phyloP scores from a whole-genome alignment of 768 basidiomycete genomes.

The Lentinula edodes region DNA sequence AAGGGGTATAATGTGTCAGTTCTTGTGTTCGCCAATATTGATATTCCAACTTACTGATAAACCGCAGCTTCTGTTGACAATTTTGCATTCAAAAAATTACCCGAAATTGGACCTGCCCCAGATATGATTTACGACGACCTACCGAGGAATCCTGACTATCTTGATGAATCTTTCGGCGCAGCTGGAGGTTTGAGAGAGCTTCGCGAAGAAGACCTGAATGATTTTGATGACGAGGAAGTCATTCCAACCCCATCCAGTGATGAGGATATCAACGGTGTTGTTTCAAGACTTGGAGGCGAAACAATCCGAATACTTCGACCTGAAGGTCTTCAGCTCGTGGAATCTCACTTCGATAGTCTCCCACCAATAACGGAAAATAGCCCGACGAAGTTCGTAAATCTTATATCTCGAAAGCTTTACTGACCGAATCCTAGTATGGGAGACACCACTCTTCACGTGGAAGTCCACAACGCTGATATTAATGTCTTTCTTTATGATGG shows the following conservation, averaged over 20 bases:
- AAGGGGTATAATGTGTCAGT: constrained; percentile 26
- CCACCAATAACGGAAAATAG: constrained; percentile 48
- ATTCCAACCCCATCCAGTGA: constrained; percentile 17
- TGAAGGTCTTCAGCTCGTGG: constrained; percentile 59
- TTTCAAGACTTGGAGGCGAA: constrained; percentile 73
- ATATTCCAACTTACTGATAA: not conserved
- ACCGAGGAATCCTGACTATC: constrained; percentile 82
- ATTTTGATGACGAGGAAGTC: constrained; percentile 39
- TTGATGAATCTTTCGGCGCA: constrained; percentile 77
- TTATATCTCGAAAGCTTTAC: not conserved
- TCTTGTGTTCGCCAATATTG: not conserved
- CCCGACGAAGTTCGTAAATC: constrained; percentile 37
- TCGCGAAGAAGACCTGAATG: constrained; percentile 67
- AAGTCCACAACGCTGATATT: constrained; percentile 56
- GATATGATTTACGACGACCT: constrained; percentile 93
- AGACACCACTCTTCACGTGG: constrained; percentile 45
- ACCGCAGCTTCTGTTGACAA: constrained; percentile 71
- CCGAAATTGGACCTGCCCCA: constrained; percentile 72
- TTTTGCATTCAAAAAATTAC: constrained; percentile 67
- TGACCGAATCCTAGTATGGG: constrained; percentile 23
- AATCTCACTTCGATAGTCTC: constrained; percentile 69
- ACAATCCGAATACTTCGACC: constrained; percentile 74
- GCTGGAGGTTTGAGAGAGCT: constrained; percentile 72
- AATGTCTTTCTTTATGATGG: constrained; percentile 83
- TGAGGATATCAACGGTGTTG: constrained; percentile 31